Evolutionary conservation across 331 rosid genomes (phyloP), one percentile per base, ranked within the genome.

Genomic region (Ulmus americana): DNA sequence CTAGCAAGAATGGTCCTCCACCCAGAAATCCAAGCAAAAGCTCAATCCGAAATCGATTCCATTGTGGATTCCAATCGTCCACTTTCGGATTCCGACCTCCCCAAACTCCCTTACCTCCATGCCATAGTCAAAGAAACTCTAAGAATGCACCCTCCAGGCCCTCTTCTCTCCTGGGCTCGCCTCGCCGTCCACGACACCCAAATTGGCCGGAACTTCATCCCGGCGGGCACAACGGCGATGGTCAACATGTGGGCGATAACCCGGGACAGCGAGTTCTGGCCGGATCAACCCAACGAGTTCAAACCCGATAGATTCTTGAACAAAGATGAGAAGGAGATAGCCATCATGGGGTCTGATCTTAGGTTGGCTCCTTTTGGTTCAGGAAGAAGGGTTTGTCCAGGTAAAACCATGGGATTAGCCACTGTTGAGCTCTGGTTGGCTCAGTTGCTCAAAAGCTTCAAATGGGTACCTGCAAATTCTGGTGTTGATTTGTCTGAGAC

Each of bases 181-280:
- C 79, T 90, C 1, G 84, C 95, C 6, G 53, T 83, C 10, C 83
- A 83, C 1, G 95, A 87, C 70, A 77, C 87, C 10, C 66, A 62
- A 2, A 53, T 90, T 0, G 92, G 80, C 3, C 73, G 65, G 1
- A 76, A 83, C 45, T 62, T 53, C 44, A 5, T 90, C 35, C 92
- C 97, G 0, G 83, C 87, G 0, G 95, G 97, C 1, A 85, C 95
- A 0, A 87, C 88, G 0, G 92, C 97, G 0, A 85, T 90, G 77
- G 94, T 90, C 2, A 90, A 90, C 65, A 90, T 90, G 95, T 90
- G 95, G 85, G 81, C 95, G 0, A 90, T 90, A 14, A 83, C 97
- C 0, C 95, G 82, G 15, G 79, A 75, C 13, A 80, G 72, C 14
- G 53, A 56, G 8, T 52, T 87, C 10, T 87, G 97, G 97, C 0